These are phyloP conservation scores for carrot (Daucus carota) DNA, from an alignment of 129 eudicot genomes.

Conservation along the genomic window DNA sequence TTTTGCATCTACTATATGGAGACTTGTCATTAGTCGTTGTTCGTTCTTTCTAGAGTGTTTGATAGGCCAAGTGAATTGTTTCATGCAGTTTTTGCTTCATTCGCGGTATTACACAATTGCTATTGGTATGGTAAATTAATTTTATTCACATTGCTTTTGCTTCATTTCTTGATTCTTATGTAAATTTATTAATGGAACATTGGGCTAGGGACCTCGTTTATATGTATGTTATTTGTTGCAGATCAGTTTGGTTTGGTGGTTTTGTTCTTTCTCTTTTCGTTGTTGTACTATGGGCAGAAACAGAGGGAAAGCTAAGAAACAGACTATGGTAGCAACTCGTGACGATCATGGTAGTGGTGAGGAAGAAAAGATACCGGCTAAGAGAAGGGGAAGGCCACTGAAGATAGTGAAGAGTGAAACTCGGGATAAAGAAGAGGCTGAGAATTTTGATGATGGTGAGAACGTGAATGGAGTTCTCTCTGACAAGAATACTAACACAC, in stretches of 20 bases:
- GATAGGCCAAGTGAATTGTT: neutral
- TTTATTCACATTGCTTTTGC: too few relatives aligned
- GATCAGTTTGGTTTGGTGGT: slow-evolving; percentile 18
- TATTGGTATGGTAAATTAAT: too few relatives aligned
- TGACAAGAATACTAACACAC: slow-evolving; percentile 19
- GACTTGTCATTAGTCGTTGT: neutral
- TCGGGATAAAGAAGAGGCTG: slow-evolving; percentile 42
- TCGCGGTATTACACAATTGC: too few relatives aligned
- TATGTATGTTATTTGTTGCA: slow-evolving; percentile 23
- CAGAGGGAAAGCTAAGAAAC: slow-evolving; percentile 68
- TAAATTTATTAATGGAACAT: neutral
- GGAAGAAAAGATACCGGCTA: slow-evolving; percentile 60
- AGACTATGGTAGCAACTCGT: slow-evolving; percentile 25
- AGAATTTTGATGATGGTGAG: slow-evolving; percentile 28
- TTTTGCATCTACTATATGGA: neutral
- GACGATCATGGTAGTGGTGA: slow-evolving; percentile 65
- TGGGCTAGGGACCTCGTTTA: neutral
- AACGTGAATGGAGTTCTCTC: slow-evolving; percentile 18
- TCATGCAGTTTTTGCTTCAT: neutral
- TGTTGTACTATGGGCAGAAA: slow-evolving; percentile 66
- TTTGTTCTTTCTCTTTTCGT: slow-evolving; percentile 9
- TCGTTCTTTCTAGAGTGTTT: neutral
- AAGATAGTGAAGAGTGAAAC: slow-evolving; percentile 58
- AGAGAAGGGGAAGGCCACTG: slow-evolving; percentile 89
- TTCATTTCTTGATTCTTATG: neutral